These are phyloP conservation scores for Plasmodium relictum DNA, from an alignment of 169 alveolate genomes.

Conservation along the genomic window DNA sequence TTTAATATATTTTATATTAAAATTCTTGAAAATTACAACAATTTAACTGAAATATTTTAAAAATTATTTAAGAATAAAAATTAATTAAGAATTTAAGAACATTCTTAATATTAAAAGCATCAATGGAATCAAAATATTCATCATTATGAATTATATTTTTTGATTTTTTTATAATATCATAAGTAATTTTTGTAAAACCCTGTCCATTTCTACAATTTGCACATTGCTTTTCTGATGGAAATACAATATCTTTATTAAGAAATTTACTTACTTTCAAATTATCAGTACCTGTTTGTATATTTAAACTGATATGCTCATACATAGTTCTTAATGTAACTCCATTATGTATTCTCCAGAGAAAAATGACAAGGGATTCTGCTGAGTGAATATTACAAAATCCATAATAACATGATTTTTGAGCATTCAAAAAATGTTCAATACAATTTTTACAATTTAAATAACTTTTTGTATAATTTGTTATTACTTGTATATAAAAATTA, in stretches of 20 bases:
- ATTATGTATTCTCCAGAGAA: conserved; percentile 72
- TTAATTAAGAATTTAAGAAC: conserved; percentile 14
- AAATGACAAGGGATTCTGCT: conserved; percentile 57
- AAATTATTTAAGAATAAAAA: conserved; percentile 24
- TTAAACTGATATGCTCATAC: conserved; percentile 30
- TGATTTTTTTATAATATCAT: conserved; percentile 2
- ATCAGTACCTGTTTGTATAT: conserved; percentile 1
- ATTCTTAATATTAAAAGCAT: conserved; percentile 29
- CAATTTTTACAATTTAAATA: conserved; percentile 58
- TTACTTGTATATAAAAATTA: conserved; percentile 11
- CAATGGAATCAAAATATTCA: conserved; percentile 43
- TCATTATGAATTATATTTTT: conserved; percentile 7
- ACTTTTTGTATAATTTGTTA: conserved; percentile 42
- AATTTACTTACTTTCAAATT: conserved; percentile 2
- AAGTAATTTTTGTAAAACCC: conserved; percentile 55
- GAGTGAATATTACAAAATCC: conserved; percentile 67
- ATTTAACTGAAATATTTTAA: not conserved
- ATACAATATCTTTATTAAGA: conserved; percentile 41
- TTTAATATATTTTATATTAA: not conserved
- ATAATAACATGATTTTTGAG: conserved; percentile 50
- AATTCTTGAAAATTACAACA: not conserved
- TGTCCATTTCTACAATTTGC: conserved; percentile 39
- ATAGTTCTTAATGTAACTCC: conserved; percentile 47
- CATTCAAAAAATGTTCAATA: conserved; percentile 40
- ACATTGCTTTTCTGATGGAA: conserved; percentile 44